Evolutionary conservation across 345 rosid species (phyloP), one percentile per base, ranked within the genome.

Genomic region (Salix suchowensis): DNA sequence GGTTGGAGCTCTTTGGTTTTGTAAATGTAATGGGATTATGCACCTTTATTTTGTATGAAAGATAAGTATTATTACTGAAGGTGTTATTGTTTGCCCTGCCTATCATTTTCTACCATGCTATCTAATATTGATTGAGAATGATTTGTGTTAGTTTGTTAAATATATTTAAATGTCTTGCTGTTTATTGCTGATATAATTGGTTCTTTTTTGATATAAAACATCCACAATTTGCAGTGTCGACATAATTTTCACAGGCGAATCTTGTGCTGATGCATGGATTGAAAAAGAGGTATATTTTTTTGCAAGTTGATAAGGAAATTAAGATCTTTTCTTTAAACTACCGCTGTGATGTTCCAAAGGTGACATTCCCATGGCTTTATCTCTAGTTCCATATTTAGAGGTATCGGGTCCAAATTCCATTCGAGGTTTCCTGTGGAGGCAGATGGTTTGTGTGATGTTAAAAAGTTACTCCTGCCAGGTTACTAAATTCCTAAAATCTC

Each of bases 251-350:
- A 85, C 97, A 1, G 94, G 90, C 67, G 97, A 95, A 81, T 79
- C 96, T 32, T 88, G 93, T 74, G 98, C 98, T 65, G 98, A 95
- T 76, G 78, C 96, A 62, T 95, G 97, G 98, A 95, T 93, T 76
- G 98, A 93, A 81, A 93, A 84, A 71, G 97, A 95, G 96, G 98
- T 85, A 80, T 72, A 76, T 52, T 72, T 60, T 52, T 73, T 54
- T 71, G 61, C 58, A 18, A 50, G 65, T 48, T 75, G 46, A 61
- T 69, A 69, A 58, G 68, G 42, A 54, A 14, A 62, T 5, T 50
- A 36, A 39, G 65, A 48, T 16, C 42, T 46, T 52, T 70, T 13
- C 11, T 73, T 60, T 40, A 44, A 44, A 40, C 30, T 39, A 9
- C 42, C 42, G 0, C 0, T 55, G 24, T 8, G 7, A 30, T 54